Evolutionary conservation across 768 basidiomycete species (phyloP).

Genomic region (Pleurotus ostreatus): DNA sequence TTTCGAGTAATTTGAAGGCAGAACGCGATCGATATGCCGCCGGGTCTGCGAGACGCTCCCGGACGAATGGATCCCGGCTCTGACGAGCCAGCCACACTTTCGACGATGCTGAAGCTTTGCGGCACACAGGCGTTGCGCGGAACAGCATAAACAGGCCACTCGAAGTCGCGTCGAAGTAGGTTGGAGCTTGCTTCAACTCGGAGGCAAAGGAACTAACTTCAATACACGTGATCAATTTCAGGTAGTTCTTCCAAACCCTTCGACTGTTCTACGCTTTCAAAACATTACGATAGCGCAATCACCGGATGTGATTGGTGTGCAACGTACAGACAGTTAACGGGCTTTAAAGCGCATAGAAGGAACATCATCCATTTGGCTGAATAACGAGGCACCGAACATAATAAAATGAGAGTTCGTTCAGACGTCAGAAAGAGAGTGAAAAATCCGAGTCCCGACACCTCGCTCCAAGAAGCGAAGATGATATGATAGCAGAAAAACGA

Average conservation of each 20-base stretch:
- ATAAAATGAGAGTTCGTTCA: constrained; percentile 2
- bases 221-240: too few species aligned
- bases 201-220: too few species aligned
- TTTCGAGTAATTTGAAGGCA: constrained; percentile 87
- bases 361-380: neutral
- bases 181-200: too few species aligned
- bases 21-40: constrained; percentile 74
- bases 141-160: constrained; percentile 14
- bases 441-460: neutral
- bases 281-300: too few species aligned
- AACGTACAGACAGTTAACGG: neutral
- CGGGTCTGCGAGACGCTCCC: constrained; percentile 37
- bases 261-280: too few species aligned
- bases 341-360: neutral
- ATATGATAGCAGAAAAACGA: constrained; percentile 1
- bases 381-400: neutral
- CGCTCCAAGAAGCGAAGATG: neutral
- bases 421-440: neutral
- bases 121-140: constrained; percentile 15
- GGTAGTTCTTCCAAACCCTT: too few species aligned
- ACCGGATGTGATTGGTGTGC: constrained; percentile 7
- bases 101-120: constrained; percentile 36
- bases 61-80: constrained; percentile 67
- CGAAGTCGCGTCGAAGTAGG: too few species aligned
- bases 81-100: constrained; percentile 69